Base-by-base conservation (phyloP, 2,329 filamentous ascomycete species). In the Aspergillus transmontanensis region DNA sequence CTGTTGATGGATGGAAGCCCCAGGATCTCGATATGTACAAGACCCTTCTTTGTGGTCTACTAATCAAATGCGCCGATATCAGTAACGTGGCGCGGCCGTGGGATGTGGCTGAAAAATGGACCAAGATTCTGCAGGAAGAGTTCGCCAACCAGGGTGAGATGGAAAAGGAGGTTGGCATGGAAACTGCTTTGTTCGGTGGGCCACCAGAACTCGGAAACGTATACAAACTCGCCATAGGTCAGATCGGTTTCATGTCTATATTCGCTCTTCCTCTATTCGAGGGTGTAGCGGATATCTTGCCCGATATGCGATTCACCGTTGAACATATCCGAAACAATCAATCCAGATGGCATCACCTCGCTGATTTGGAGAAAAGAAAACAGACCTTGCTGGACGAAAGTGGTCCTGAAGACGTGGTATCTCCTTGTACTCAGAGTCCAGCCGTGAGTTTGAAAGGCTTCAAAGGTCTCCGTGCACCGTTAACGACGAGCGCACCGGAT, bases 1-100 rank as follows among this genome's bases (percentile, higher is more conserved):
- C 79, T 6, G 86, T 87, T 5, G 88, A 92, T 62, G 86, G 86
- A 10, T 97, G 93, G 93, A 90, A 89, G 64, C 87, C 86, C 6
- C 90, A 93, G 68, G 86, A 90, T 69, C 76, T 90, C 12, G 89
- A 95, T 64, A 90, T 94, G 69, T 87, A 93, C 69, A 91, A 90
- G 69, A 88, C 91, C 11, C 80, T 98, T 54, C 83, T 90, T n/a
- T 98, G 95, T 78, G 93, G 93, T 16, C 81, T 99, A 61, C 82
- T 99, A 63, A 97, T 99, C 80, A 99, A 99, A 78, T 98, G 95
- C 75, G 95, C 95, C 45, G 95, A 99, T 77, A 98, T 99, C 74
- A 97, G 94, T 81, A 99, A 99, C 76, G 95, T 98, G 76, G 93
- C 94, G 60, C 89, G 95, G 61, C 90, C 89, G 61, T 94, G 95